Evolutionary conservation across 2,329 filamentous ascomycete genomes (phyloP).

Genomic region (Talaromyces verruculosus): DNA sequence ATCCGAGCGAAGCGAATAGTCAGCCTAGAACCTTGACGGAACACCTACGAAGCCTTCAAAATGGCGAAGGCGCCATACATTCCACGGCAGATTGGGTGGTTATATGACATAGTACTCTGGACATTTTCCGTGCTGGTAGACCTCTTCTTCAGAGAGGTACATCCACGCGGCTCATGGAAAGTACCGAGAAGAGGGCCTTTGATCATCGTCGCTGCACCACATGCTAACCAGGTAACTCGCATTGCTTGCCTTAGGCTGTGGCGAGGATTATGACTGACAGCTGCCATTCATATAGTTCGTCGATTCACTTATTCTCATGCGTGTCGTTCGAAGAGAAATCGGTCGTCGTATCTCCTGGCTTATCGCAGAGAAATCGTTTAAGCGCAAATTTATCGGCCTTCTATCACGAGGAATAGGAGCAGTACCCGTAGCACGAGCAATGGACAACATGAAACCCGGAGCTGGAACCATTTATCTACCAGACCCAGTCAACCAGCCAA

Average conservation of each 20-base stretch:
- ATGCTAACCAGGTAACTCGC: conserved; percentile 78
- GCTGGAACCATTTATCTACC: conserved; percentile 82
- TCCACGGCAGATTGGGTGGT: conserved; percentile 49
- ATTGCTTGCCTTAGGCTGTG: neutral
- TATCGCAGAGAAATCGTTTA: conserved; percentile 93
- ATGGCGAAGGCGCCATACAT: conserved; percentile 38
- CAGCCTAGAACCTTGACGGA: neutral
- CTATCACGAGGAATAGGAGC: conserved; percentile 81
- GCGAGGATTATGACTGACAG: conserved; percentile 18
- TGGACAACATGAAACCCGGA: conserved; percentile 81
- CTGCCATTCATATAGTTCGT: conserved; percentile 66
- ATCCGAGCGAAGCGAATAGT: neutral
- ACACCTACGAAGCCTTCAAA: neutral
- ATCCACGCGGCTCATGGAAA: conserved; percentile 92
- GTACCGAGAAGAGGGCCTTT: conserved; percentile 85
- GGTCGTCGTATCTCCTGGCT: conserved; percentile 87
- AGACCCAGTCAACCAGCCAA: conserved; percentile 80
- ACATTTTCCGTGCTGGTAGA: conserved; percentile 71
- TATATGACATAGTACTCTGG: conserved; percentile 54
- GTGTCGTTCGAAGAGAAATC: conserved; percentile 81
- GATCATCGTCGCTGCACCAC: conserved; percentile 92
- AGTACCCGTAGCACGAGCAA: conserved; percentile 87
- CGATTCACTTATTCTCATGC: conserved; percentile 89
- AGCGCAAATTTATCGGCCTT: conserved; percentile 83
- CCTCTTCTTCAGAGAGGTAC: conserved; percentile 96